These are phyloP conservation scores for Marasmius fiardii DNA, from an alignment of 1,284 basidiomycete species.

Conservation along the genomic window DNA sequence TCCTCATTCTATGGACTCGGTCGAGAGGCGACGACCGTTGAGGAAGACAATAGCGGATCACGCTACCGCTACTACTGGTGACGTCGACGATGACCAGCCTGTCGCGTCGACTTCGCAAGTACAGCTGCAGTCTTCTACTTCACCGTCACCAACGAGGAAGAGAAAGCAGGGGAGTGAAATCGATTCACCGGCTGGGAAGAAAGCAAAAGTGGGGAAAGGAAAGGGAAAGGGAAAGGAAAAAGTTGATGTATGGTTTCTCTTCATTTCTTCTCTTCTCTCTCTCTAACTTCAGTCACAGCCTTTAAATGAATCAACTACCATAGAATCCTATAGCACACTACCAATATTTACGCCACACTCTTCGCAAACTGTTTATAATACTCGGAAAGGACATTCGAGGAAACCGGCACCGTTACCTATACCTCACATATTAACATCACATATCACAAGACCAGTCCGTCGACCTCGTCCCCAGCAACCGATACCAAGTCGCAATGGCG, in stretches of 20 bases:
- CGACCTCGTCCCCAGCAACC: neutral
- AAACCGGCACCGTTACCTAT: neutral
- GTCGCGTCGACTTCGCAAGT: neutral
- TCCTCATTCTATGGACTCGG: no score
- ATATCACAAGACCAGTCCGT: neutral
- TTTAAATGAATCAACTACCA: neutral
- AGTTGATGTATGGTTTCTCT: neutral
- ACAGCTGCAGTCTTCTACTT: neutral
- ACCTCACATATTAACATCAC: neutral
- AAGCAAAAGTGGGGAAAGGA: neutral
- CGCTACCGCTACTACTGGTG: neutral
- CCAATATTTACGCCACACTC: neutral
- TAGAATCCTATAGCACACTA: neutral
- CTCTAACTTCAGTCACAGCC: neutral
- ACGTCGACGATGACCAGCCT: neutral
- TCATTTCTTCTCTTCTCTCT: neutral
- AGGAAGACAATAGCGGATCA: neutral
- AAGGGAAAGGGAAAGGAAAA: neutral
- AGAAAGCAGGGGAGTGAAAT: neutral
- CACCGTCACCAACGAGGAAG: neutral
- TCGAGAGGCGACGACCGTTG: neutral
- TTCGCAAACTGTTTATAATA: neutral
- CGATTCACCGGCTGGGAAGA: neutral
- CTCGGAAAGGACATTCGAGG: neutral
- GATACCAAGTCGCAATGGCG: neutral